These are phyloP conservation scores for Fusarium sp. DNA, from an alignment of 2,329 filamentous ascomycete genomes.

Conservation along the genomic window DNA sequence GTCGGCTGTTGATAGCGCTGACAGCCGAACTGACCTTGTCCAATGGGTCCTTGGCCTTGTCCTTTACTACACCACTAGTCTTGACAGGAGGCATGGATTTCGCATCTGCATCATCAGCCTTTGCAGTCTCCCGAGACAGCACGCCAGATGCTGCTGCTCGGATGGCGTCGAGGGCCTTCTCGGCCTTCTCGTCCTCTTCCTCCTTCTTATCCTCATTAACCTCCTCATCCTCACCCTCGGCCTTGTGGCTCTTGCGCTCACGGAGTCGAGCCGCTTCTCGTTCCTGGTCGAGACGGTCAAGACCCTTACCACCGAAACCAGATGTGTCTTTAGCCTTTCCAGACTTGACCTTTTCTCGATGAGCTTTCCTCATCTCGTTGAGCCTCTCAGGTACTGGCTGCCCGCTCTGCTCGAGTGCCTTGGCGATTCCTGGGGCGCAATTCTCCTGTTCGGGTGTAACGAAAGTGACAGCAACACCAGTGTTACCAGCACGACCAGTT, in stretches of 20 bases:
- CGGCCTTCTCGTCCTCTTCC: constrained; percentile 71
- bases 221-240: constrained; percentile 86
- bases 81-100: constrained; percentile 56
- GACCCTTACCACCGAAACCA: constrained; percentile 94
- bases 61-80: constrained; percentile 67
- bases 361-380: constrained; percentile 75
- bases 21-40: constrained; percentile 93
- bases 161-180: constrained; percentile 74
- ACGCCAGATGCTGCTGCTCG: constrained; percentile 71
- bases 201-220: constrained; percentile 83
- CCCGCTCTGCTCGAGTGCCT: constrained; percentile 91
- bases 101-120: constrained; percentile 55
- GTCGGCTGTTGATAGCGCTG: constrained; percentile 87
- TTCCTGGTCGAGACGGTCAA: constrained; percentile 91
- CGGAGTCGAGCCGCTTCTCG: constrained; percentile 87
- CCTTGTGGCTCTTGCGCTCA: constrained; percentile 90
- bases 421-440: constrained; percentile 87
- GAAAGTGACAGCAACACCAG: constrained; percentile 93
- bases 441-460: constrained; percentile 92
- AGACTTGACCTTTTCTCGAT: constrained; percentile 89
- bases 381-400: constrained; percentile 81
- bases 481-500: constrained; percentile 94
- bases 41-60: constrained; percentile 74
- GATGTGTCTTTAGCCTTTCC: constrained; percentile 91
- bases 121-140: constrained; percentile 63